Percentiles rank a stretch among this genome's conserved stretches.
Evolutionary conservation across 225 moss, liverwort and hornwort species (phyloP).

Genomic region (Physcomitrium patens): DNA sequence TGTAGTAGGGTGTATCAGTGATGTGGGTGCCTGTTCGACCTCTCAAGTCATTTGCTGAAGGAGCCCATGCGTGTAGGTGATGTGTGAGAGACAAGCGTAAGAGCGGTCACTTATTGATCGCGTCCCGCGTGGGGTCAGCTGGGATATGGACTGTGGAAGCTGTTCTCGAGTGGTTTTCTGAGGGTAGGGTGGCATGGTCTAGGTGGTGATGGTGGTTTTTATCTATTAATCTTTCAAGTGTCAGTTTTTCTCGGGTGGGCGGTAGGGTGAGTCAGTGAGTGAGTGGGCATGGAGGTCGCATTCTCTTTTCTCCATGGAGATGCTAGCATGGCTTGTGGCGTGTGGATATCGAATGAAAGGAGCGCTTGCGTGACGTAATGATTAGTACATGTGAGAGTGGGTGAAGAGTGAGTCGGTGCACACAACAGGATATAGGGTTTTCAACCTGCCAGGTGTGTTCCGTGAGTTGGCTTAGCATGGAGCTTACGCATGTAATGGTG

Average conservation of each 20-base stretch:
- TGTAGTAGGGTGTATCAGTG: constrained; percentile 11
- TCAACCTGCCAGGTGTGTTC: neutral
- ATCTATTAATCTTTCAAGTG: constrained; percentile 8
- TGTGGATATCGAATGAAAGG: constrained; percentile 33
- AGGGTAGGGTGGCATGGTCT: constrained; percentile 48
- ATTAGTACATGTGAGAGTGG: constrained; percentile 24
- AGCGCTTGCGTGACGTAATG: neutral
- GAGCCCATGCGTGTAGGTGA: constrained; percentile 2
- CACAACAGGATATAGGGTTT: constrained; percentile 39
- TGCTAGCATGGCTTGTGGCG: neutral
- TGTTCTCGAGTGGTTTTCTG: constrained; percentile 20
- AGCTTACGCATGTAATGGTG: constrained; percentile 34
- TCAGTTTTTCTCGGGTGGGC: too few relatives aligned
- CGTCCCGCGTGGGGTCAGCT: constrained; percentile 3
- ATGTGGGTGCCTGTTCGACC: constrained; percentile 12
- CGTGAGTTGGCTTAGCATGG: constrained; percentile 14
- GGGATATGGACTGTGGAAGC: constrained; percentile 27
- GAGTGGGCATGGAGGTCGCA: constrained; percentile 41
- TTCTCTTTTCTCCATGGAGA: constrained; percentile 39
- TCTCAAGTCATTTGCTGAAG: neutral
- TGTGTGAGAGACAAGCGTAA: neutral
- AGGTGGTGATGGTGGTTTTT: neutral
- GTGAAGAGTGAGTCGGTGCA: constrained; percentile 2
- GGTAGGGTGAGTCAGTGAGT: too few relatives aligned
- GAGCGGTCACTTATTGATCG: neutral